A percentile compares a stretch with the other conserved stretches of the same genome.
Evolutionary conservation across 2,329 filamentous ascomycete genomes (phyloP).

Genomic region (Monilinia vaccinii-corymbosi): DNA sequence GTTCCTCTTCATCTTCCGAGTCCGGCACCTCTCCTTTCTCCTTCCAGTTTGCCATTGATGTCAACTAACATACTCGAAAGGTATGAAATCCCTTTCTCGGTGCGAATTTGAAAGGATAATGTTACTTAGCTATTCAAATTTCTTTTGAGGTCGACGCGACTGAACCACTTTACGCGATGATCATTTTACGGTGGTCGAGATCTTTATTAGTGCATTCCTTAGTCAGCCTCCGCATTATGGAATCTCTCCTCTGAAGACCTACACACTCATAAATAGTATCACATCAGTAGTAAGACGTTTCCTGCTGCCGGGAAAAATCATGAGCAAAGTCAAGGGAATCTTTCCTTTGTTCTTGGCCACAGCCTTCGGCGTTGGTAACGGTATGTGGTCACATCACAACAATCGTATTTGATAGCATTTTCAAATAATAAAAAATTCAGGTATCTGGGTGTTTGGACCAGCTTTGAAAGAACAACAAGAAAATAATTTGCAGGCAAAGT

Average conservation of each 20-base stretch:
- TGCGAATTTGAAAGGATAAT: not conserved
- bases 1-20: slow-evolving; percentile 30
- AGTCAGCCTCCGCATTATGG: not conserved
- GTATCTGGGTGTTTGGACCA: slow-evolving; percentile 27
- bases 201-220: not conserved
- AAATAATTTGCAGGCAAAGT: slow-evolving; percentile 18
- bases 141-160: slow-evolving; percentile 11
- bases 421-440: slow-evolving; percentile 13
- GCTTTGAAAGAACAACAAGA: slow-evolving; percentile 24
- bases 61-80: slow-evolving; percentile 19
- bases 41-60: slow-evolving; percentile 30
- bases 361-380: slow-evolving; percentile 26
- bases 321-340: slow-evolving; percentile 25
- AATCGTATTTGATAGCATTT: not conserved
- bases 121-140: not conserved
- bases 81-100: not conserved
- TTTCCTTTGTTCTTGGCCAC: slow-evolving; percentile 25
- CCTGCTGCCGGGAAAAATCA: slow-evolving; percentile 4
- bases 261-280: not conserved
- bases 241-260: not conserved
- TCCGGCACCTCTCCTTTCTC: slow-evolving; percentile 30
- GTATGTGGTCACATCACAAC: slow-evolving; percentile 15
- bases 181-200: not conserved
- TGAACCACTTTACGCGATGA: slow-evolving; percentile 8
- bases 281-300: not conserved